phyloP scores from a whole-genome alignment of 139 green algal species.

The Diplosphaera chodatii region DNA sequence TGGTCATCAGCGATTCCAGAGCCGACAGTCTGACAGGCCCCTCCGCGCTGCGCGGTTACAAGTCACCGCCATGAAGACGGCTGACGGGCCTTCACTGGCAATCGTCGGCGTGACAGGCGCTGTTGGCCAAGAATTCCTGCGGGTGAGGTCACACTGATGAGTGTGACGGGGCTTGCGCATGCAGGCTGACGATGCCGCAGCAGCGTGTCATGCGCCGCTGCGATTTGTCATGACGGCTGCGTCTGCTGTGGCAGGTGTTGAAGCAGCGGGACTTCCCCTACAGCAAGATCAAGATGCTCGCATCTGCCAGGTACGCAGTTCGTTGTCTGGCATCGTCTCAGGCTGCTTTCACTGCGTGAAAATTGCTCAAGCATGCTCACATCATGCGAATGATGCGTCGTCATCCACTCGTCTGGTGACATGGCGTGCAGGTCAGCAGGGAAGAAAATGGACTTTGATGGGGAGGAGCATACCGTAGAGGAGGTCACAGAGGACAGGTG shows the following conservation, averaged over 20 bases:
- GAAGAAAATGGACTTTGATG: conserved; percentile 82
- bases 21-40: too few species aligned
- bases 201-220: too few species aligned
- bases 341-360: too few species aligned
- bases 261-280: conserved; percentile 95
- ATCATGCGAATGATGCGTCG: too few species aligned
- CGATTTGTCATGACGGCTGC: too few species aligned
- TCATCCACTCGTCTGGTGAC: too few species aligned
- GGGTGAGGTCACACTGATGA: too few species aligned
- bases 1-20: background rate
- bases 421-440: conserved; percentile 91
- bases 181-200: too few species aligned
- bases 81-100: conserved; percentile 72
- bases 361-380: too few species aligned
- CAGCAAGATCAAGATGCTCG: conserved; percentile 87
- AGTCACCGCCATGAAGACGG: conserved; percentile 50
- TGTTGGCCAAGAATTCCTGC: conserved; percentile 95
- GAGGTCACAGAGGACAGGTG: conserved; percentile 85
- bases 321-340: too few species aligned
- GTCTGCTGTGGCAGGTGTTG: conserved; percentile 60
- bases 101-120: conserved; percentile 91
- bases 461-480: conserved; percentile 78
- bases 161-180: too few species aligned
- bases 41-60: background rate
- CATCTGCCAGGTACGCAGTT: conserved; percentile 56